These are phyloP conservation scores for Apiotrichum laibachii DNA, from an alignment of 1,284 basidiomycete genomes.

Conservation along the genomic window DNA sequence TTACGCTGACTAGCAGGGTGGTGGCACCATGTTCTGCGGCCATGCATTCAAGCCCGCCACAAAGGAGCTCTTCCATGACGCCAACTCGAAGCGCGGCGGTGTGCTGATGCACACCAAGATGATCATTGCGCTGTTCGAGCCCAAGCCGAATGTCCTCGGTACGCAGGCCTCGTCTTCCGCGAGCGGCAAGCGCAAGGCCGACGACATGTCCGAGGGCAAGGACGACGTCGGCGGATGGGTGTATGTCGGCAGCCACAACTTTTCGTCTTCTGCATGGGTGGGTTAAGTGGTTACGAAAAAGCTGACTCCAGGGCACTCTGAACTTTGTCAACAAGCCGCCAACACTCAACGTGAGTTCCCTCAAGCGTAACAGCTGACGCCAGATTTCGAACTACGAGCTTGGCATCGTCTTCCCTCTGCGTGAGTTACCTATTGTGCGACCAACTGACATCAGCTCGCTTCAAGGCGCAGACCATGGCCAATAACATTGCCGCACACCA, in stretches of 20 bases:
- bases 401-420: constrained; percentile 48
- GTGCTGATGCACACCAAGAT: constrained; percentile 52
- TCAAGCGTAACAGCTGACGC: constrained; percentile 1
- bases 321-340: constrained; percentile 40
- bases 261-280: constrained; percentile 47
- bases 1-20: constrained; percentile 28
- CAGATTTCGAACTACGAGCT: constrained; percentile 47
- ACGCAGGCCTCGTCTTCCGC: constrained; percentile 1
- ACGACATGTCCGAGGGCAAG: constrained; percentile 21
- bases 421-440: constrained; percentile 23
- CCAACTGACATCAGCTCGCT: constrained; percentile 25
- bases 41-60: constrained; percentile 33
- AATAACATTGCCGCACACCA: constrained; percentile 42
- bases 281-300: background rate
- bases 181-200: constrained; percentile 34
- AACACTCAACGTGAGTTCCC: constrained; percentile 19
- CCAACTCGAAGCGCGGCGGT: constrained; percentile 48
- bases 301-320: constrained; percentile 33
- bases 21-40: constrained; percentile 49
- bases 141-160: constrained; percentile 24
- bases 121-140: constrained; percentile 43
- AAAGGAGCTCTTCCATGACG: constrained; percentile 39
- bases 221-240: constrained; percentile 43
- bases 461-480: constrained; percentile 28
- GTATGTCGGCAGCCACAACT: constrained; percentile 49